Base-by-base conservation (phyloP, 352 stramenopile species). In the Pythium grandisporangium region DNA sequence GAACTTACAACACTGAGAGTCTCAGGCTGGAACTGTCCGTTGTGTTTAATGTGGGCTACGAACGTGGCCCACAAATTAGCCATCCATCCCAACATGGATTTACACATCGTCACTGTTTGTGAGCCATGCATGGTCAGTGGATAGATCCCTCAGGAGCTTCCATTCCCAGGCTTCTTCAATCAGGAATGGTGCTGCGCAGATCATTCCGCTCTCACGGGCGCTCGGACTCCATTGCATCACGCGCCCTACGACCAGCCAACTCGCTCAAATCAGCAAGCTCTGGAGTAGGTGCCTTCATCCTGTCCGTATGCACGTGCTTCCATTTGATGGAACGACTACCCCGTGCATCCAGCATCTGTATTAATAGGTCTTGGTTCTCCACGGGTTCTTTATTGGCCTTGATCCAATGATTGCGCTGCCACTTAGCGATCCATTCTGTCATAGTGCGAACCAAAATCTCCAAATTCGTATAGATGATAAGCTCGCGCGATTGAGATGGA, bases 371-470 rank as follows among this genome's bases (percentile, higher is more conserved):
- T 6, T 56, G 63, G 47, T 91, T 91, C 38, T 73, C 41, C 22
- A 87, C 74, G 0, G 55, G 27, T 6, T 52, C 35, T 11, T 66
- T 70, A 38, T 85, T 58, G 1, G 70, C 58, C 33, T 88, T 91
- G 21, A 42, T 42, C 74, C 74, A 87, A 8, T 70, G 63, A 5
- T 80, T 86, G 22, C 59, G 65, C 24, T 63, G 49, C 74, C 77
- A 91, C 0, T 45, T 66, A 1, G 43, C 48, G 30, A 91, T 50
- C 74, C 74, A 88, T 44, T 88, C 63, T 2, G 72, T 88, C 71
- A 86, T 88, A 3, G 77, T 83, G 25, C 66, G 63, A 49, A 88
- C 85, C n/a, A 91, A 53, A 19, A 85, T 26, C 72, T 84, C 80
- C 26, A 66, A 84, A 40, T 86, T 69, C 4, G 72, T 80, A 45